These are phyloP conservation scores for Gracilaria vermiculophylla DNA, from an alignment of 23 red algal species.

Conservation along the genomic window DNA sequence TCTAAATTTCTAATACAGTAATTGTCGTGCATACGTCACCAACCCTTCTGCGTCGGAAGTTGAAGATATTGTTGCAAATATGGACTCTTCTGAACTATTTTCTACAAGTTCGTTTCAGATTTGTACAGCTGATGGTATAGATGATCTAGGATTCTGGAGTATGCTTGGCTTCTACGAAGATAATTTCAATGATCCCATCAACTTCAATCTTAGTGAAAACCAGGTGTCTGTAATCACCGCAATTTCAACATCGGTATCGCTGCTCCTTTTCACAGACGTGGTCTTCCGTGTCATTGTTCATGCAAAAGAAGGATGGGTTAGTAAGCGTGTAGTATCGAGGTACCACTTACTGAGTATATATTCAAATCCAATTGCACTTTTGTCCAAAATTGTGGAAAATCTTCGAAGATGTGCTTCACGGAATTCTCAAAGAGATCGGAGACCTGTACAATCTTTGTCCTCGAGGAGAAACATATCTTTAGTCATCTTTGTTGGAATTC, in stretches of 20 bases:
- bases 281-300: not conserved
- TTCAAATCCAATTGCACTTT: not conserved
- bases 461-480: too few relatives aligned
- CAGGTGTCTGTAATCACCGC: not conserved
- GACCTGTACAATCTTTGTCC: too few relatives aligned
- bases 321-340: not conserved
- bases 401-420: not conserved
- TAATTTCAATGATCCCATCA: not conserved
- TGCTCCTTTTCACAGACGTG: not conserved
- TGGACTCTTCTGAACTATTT: too few relatives aligned
- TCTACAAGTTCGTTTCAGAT: too few relatives aligned
- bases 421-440: too few relatives aligned
- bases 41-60: too few relatives aligned
- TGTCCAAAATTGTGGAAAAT: not conserved
- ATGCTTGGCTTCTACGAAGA: not conserved
- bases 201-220: conserved; percentile 1
- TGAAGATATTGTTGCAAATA: too few relatives aligned
- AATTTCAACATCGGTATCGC: not conserved
- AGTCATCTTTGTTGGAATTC: not conserved
- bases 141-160: too few relatives aligned
- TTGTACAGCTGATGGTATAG: too few relatives aligned
- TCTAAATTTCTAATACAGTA: too few relatives aligned
- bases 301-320: not conserved
- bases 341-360: not conserved
- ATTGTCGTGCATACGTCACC: too few relatives aligned